Evolutionary conservation across 108 stramenopile genomes (phyloP).

Genomic region (Cyclotella kingstonii): DNA sequence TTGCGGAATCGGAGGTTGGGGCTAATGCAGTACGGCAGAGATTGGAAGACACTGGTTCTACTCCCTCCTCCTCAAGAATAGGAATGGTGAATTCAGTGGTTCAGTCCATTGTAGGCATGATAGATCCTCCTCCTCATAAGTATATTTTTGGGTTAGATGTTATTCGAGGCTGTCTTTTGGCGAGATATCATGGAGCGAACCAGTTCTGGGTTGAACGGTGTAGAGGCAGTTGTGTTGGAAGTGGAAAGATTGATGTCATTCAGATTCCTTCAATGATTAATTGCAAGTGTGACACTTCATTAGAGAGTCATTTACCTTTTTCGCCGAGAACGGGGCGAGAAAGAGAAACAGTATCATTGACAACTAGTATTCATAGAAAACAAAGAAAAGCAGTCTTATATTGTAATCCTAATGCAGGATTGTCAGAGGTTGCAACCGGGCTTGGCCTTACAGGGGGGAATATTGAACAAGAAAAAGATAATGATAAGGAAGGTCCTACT

Average conservation of each 20-base stretch:
- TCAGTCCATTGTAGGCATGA: conserved; percentile 38
- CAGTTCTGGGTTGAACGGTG: conserved; percentile 77
- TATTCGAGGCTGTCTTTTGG: conserved; percentile 70
- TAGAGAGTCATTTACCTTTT: conserved; percentile 19
- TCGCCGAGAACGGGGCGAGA: conserved; percentile 38
- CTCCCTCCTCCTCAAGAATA: conserved; percentile 13
- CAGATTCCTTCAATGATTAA: conserved; percentile 55
- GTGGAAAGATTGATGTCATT: conserved; percentile 62
- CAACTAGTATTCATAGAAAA: not conserved
- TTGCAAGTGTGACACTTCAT: not conserved
- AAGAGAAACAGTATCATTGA: not conserved
- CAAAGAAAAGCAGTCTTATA: conserved; percentile 73
- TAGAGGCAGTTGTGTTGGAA: conserved; percentile 1
- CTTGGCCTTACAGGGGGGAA: conserved; percentile 83
- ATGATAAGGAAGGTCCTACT: conserved; percentile 25
- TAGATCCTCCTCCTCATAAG: conserved; percentile 80
- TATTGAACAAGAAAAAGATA: conserved; percentile 30
- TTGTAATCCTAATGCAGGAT: conserved; percentile 89
- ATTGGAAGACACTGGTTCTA: conserved; percentile 45
- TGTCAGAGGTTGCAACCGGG: conserved; percentile 81
- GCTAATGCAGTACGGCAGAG: conserved; percentile 58
- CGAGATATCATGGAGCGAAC: conserved; percentile 70
- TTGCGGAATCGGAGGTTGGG: conserved; percentile 34
- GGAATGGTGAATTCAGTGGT: conserved; percentile 24
- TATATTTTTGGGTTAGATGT: conserved; percentile 84